These are phyloP conservation scores for Solanum peruvianum DNA, from an alignment of 257 asterid genomes.

Conservation along the genomic window DNA sequence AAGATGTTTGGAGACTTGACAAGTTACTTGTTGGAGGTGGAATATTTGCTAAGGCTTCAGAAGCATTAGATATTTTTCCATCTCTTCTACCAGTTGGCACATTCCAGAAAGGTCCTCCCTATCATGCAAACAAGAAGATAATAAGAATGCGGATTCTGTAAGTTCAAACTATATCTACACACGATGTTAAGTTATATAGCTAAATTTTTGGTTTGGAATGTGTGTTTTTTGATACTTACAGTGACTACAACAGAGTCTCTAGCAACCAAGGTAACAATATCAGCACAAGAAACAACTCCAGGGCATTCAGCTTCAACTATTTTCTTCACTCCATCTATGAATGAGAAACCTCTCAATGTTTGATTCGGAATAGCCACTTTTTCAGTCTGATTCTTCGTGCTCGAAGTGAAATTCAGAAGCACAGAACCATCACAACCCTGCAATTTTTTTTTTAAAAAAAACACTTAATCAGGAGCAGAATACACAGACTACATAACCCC, in stretches of 20 bases:
- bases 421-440: slow-evolving; percentile 20
- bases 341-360: not conserved
- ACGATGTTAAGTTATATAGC: not conserved
- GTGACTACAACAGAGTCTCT: slow-evolving; percentile 10
- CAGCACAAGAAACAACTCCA: slow-evolving; percentile 11
- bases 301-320: slow-evolving; percentile 7
- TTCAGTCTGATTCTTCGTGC: not conserved
- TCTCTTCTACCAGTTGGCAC: slow-evolving; percentile 29
- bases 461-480: not conserved
- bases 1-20: slow-evolving; percentile 27
- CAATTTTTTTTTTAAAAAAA: too few relatives aligned
- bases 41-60: slow-evolving; percentile 27
- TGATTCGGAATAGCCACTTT: slow-evolving; percentile 2
- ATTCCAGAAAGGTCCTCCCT: slow-evolving; percentile 23
- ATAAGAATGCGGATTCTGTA: not conserved
- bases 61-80: slow-evolving; percentile 13
- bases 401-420: slow-evolving; percentile 11
- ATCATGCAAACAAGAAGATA: not conserved
- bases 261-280: slow-evolving; percentile 6
- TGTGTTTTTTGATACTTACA: not conserved
- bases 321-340: slow-evolving; percentile 6
- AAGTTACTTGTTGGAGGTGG: slow-evolving; percentile 55
- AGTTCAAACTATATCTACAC: not conserved
- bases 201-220: not conserved
- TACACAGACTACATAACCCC: not conserved